Conservation (phyloP, 306 rosid species). For the Gillenia trifoliata region DNA sequence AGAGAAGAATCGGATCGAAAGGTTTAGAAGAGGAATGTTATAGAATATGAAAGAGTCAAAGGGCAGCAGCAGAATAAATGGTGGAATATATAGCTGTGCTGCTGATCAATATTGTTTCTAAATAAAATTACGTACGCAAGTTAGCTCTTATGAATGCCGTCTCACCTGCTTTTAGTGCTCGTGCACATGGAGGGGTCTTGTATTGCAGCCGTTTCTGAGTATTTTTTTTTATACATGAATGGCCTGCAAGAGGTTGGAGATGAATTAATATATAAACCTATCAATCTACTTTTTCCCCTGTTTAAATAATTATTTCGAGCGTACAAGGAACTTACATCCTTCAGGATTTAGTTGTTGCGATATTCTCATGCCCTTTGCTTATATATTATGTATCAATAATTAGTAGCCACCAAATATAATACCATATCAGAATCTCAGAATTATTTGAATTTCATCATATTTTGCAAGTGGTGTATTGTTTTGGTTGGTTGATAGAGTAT, state of each 20-base stretch:
- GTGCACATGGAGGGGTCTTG: constrained; percentile 81
- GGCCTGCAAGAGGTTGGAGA: constrained; percentile 39
- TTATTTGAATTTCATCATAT: not conserved
- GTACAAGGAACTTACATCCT: constrained; percentile 30
- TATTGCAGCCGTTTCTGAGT: constrained; percentile 33
- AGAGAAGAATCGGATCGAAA: not conserved
- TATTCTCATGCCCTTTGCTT: constrained; percentile 20
- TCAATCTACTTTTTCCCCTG: constrained; percentile 30
- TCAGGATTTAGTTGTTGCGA: constrained; percentile 20
- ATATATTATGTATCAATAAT: constrained; percentile 8
- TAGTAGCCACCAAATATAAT: not conserved
- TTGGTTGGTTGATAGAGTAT: too few species aligned
- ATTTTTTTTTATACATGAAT: constrained; percentile 31
- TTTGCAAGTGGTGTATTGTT: too few species aligned
- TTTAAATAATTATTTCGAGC: not conserved
- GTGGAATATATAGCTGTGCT: constrained; percentile 7
- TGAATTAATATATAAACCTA: constrained; percentile 24
- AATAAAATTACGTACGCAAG: not conserved
- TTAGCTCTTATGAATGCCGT: constrained; percentile 5
- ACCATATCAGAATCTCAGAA: not conserved
- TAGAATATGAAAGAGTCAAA: not conserved
- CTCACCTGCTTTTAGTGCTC: constrained; percentile 45
- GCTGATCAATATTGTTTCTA: not conserved
- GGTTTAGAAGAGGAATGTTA: not conserved
- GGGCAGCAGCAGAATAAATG: not conserved